Base-by-base conservation (phyloP, 805 yeast species). In the Candida lessepsii region DNA sequence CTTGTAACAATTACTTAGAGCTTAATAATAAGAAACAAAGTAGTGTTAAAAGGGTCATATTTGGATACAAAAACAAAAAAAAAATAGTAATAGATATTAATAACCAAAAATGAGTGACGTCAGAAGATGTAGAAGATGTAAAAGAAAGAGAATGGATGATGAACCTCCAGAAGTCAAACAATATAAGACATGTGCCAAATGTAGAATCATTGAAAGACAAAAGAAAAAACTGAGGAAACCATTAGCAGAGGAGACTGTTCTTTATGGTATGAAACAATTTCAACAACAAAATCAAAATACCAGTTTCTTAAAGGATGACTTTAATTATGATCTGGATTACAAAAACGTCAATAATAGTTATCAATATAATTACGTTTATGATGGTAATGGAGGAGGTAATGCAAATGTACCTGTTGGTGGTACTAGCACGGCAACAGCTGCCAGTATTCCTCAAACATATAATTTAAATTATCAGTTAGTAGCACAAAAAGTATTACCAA, bases 111-210 rank as follows among this genome's bases (percentile, higher is more conserved):
- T 40, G 43, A 40, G 39, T 35, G 62, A 57, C 27, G 53, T 56
- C 11, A 60, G 64, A 57, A 56, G 65, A 47, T 76, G 81, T 52
- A 78, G 81, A 53, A 73, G 81, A 51, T 76, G 81, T 60, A 76
- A 76, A 52, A 58, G 79, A 37, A 71, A 73, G 67, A 66, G 81
- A 59, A 66, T 73, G 47, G 73, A 70, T 44, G 75, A 75, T 45
- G 81, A 76, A 56, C 76, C 76, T 17, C 74, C 77, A 2, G 80
- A 75, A 46, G 80, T 76, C 29, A 63, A 70, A 48, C 78, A 73
- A 51, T 76, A 75, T 54, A 76, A 75, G 46, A 76, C 81, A 3
- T 76, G 81, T 57, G 78, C 76, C 52, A 75, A 77, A 46, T 76
- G 81, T 52, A 67, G 81, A 42, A 72, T 75, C 54, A 71, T 76